These are phyloP conservation scores for Thielaviopsis euricoi DNA, from an alignment of 2,329 filamentous ascomycete genomes.

Conservation along the genomic window DNA sequence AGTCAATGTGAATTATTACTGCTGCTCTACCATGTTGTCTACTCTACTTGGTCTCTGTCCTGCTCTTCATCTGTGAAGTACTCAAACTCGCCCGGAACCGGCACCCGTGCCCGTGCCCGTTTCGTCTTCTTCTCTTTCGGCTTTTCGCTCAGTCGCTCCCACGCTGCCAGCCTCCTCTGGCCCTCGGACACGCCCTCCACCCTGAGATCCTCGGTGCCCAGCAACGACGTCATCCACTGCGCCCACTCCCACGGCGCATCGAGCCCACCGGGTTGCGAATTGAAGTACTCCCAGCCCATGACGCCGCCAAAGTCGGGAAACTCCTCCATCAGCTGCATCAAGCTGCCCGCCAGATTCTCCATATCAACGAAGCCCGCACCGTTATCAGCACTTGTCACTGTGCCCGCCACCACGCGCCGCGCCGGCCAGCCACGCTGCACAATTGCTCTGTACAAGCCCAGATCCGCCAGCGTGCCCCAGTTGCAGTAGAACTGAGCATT, in stretches of 20 bases:
- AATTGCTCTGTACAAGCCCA: constrained; percentile 33
- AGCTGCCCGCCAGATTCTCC: constrained; percentile 28
- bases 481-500: constrained; percentile 90
- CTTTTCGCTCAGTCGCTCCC: constrained; percentile 1
- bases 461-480: constrained; percentile 45
- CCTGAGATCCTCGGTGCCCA: constrained; percentile 13
- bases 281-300: constrained; percentile 95
- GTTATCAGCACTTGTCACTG: constrained; percentile 64
- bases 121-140: constrained; percentile 1
- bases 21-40: too few species aligned
- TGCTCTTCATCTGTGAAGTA: constrained; percentile 19
- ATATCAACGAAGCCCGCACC: constrained; percentile 38
- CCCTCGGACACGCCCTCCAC: constrained; percentile 12
- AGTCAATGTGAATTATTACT: background rate
- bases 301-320: constrained; percentile 67
- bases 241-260: constrained; percentile 65
- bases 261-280: constrained; percentile 49
- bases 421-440: constrained; percentile 52
- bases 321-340: constrained; percentile 24
- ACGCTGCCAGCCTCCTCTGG: constrained; percentile 14
- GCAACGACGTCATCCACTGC: constrained; percentile 38
- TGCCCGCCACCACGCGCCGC: constrained; percentile 58
- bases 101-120: constrained; percentile 1
- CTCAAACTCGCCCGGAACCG: constrained; percentile 19
- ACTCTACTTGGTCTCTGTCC: background rate